These are phyloP conservation scores for Vicia sativa DNA, from an alignment of 306 rosid species.

Conservation along the genomic window DNA sequence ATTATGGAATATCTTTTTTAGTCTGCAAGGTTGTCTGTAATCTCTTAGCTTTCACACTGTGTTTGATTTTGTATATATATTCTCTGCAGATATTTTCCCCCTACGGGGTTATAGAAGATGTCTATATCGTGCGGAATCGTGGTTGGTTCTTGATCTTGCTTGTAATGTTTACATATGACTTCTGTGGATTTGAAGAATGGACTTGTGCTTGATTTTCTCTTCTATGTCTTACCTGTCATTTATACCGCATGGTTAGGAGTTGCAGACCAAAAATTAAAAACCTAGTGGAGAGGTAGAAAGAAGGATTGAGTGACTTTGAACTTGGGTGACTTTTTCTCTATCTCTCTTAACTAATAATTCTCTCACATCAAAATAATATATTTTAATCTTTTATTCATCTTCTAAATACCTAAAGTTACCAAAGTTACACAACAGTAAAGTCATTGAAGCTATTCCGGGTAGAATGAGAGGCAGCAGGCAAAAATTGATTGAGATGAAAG, in stretches of 20 bases:
- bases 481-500: background rate
- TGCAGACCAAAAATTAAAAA: constrained; percentile 10
- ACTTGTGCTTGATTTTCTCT: constrained; percentile 19
- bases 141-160: constrained; percentile 57
- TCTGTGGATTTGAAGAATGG: constrained; percentile 38
- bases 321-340: too few relatives aligned
- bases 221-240: constrained; percentile 2
- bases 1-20: constrained; percentile 34
- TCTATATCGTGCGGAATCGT: constrained; percentile 60
- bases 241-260: constrained; percentile 16
- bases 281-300: constrained; percentile 13
- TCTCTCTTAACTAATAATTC: too few relatives aligned
- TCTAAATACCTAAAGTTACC: too few relatives aligned
- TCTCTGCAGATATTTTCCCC: constrained; percentile 80
- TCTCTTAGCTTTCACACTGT: constrained; percentile 30
- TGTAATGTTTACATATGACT: constrained; percentile 18
- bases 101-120: constrained; percentile 71
- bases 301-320: too few relatives aligned
- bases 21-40: constrained; percentile 30
- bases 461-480: constrained; percentile 3
- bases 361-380: too few relatives aligned
- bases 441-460: too few relatives aligned
- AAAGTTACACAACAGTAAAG: too few relatives aligned
- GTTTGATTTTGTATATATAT: constrained; percentile 36
- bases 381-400: too few relatives aligned